Conservation (phyloP, 345 rosid genomes). For the Dimocarpus longan region DNA sequence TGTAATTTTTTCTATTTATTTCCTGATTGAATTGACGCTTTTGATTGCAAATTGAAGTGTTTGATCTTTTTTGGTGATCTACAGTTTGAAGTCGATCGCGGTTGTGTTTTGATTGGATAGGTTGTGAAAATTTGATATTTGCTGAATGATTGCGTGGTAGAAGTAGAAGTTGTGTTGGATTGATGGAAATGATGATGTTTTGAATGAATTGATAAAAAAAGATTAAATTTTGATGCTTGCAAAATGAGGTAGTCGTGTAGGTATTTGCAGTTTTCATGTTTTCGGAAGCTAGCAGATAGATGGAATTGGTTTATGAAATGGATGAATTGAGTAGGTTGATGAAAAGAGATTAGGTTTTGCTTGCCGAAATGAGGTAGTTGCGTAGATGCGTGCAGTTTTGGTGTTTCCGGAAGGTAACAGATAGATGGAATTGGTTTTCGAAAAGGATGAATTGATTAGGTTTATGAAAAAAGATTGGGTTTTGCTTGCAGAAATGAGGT, state of each 20-base stretch:
- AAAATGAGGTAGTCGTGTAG: neutral
- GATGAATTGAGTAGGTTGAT: neutral
- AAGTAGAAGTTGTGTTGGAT: neutral
- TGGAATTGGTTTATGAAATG: neutral
- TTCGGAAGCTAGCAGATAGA: neutral
- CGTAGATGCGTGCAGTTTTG: neutral
- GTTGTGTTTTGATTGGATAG: neutral
- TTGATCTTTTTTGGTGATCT: neutral
- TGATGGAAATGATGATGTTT: too few species aligned
- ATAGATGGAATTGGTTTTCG: neutral
- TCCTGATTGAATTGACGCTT: neutral
- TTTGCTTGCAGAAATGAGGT: neutral
- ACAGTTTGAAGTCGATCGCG: neutral
- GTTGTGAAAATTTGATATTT: neutral
- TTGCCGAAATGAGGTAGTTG: neutral
- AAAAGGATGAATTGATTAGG: neutral
- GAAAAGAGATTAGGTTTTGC: neutral
- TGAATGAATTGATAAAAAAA: neutral
- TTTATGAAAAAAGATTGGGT: neutral
- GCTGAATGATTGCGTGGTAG: neutral
- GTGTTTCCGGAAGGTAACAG: neutral
- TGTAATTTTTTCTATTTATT: constrained; percentile 31
- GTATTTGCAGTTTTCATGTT: neutral
- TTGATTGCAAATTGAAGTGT: neutral
- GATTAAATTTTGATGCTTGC: neutral